A percentile compares a stretch with the other conserved stretches of the same genome.
Conservation (phyloP, 2,329 filamentous ascomycete genomes). For the Escovopsis weberi region DNA sequence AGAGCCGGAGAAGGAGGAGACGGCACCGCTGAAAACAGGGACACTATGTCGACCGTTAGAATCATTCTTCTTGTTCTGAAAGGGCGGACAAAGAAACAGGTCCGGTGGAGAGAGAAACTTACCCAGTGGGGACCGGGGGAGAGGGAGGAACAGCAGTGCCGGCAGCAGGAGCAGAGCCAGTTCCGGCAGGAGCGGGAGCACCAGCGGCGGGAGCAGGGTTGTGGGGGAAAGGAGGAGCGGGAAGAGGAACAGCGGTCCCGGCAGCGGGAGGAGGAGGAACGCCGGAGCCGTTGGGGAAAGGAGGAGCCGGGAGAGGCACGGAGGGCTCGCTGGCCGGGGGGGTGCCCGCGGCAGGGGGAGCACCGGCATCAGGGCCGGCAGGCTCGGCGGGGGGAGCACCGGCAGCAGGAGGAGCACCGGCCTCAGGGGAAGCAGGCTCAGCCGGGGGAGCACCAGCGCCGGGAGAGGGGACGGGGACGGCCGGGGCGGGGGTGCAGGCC, state of each 20-base stretch:
- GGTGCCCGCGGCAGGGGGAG: conserved; percentile 27
- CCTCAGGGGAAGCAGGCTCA: conserved; percentile 2
- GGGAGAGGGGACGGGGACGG: conserved; percentile 14
- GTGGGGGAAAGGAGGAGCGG: not conserved
- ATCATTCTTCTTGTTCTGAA: too few species aligned
- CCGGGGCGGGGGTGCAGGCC: conserved; percentile 21
- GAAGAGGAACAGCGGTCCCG: not conserved
- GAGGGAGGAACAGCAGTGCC: too few species aligned
- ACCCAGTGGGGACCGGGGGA: too few species aligned
- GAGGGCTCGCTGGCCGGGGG: not conserved
- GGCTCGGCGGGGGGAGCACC: conserved; percentile 8
- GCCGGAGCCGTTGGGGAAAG: conserved; percentile 1
- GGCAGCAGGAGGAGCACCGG: not conserved
- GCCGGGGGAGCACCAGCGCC: conserved; percentile 29
- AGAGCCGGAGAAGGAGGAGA: conserved; percentile 34
- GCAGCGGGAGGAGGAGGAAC: conserved; percentile 13
- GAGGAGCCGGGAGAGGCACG: not conserved
- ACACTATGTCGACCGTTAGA: too few species aligned
- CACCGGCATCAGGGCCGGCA: conserved; percentile 23
- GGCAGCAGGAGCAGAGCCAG: too few species aligned
- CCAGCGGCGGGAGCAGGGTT: too few species aligned
- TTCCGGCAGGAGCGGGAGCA: too few species aligned
- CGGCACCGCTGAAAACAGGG: conserved; percentile 31
- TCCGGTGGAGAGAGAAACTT: too few species aligned
- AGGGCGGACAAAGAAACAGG: too few species aligned